phyloP scores from a whole-genome alignment of 257 asterid species.

The Solanum paucissectum region DNA sequence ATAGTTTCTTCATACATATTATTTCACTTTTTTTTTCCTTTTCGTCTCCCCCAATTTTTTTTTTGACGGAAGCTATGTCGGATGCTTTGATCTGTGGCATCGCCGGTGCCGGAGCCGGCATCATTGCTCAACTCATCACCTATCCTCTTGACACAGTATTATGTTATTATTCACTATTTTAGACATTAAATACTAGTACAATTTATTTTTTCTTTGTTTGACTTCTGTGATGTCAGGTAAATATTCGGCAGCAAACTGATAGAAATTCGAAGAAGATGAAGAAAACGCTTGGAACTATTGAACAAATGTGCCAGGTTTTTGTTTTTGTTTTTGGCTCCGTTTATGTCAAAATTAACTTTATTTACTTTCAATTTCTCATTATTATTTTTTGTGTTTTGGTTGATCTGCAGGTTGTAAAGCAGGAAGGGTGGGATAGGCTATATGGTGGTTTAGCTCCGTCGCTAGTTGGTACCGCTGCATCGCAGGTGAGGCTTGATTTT shows the following conservation, averaged over 20 bases:
- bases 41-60: neutral
- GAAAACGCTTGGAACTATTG: conserved; percentile 42
- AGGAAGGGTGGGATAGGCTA: conserved; percentile 87
- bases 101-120: conserved; percentile 98
- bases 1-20: neutral
- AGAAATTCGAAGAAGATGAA: conserved; percentile 65
- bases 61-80: conserved; percentile 36
- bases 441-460: conserved; percentile 92
- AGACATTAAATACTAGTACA: neutral
- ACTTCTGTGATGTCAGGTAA: conserved; percentile 34
- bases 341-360: neutral
- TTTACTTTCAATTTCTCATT: neutral
- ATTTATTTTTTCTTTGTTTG: neutral
- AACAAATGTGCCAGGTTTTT: conserved; percentile 59
- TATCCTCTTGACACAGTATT: conserved; percentile 88
- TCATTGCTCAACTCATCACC: conserved; percentile 87
- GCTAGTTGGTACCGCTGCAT: conserved; percentile 83
- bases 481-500: conserved; percentile 44
- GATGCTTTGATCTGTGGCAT: conserved; percentile 96
- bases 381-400: neutral
- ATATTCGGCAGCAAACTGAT: conserved; percentile 87
- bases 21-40: neutral
- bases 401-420: conserved; percentile 54
- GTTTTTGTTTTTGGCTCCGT: neutral
- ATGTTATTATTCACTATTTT: neutral